phyloP scores from a whole-genome alignment of 1,284 basidiomycete genomes.

The Tilletiopsis washingtonensis region DNA sequence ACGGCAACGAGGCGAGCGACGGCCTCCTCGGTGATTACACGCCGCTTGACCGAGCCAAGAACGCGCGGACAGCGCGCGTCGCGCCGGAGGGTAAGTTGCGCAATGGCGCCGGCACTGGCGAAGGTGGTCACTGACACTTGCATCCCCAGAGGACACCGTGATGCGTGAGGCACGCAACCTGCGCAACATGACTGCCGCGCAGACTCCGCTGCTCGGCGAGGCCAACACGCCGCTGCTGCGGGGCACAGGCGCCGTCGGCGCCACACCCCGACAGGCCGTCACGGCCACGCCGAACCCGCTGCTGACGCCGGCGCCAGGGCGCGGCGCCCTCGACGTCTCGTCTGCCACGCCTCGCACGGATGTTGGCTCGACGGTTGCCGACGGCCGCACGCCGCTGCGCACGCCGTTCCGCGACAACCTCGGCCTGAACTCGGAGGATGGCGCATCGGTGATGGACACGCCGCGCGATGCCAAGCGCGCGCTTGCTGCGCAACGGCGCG shows the following conservation, averaged over 20 bases:
- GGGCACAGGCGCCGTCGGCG: constrained; percentile 84
- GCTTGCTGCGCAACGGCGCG: constrained; percentile 35
- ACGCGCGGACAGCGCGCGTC: constrained; percentile 84
- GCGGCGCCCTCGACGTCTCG: constrained; percentile 34
- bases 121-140: constrained; percentile 50
- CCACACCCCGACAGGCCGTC: constrained; percentile 63
- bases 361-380: constrained; percentile 21
- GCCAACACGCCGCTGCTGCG: constrained; percentile 86
- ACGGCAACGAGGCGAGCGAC: constrained; percentile 68
- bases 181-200: constrained; percentile 79
- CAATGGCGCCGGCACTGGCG: constrained; percentile 40
- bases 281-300: constrained; percentile 90
- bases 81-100: constrained; percentile 74
- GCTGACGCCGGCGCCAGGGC: constrained; percentile 55
- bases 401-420: constrained; percentile 87
- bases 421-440: constrained; percentile 62
- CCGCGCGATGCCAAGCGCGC: constrained; percentile 24
- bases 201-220: constrained; percentile 91
- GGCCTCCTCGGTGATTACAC: constrained; percentile 86
- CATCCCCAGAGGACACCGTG: constrained; percentile 48
- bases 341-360: constrained; percentile 28
- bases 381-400: constrained; percentile 56
- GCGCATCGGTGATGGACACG: constrained; percentile 15
- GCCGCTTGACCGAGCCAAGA: constrained; percentile 72
- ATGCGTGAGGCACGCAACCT: constrained; percentile 91